Evolutionary conservation across 2,329 filamentous ascomycete genomes (phyloP).

Genomic region (Knufia fluminis): DNA sequence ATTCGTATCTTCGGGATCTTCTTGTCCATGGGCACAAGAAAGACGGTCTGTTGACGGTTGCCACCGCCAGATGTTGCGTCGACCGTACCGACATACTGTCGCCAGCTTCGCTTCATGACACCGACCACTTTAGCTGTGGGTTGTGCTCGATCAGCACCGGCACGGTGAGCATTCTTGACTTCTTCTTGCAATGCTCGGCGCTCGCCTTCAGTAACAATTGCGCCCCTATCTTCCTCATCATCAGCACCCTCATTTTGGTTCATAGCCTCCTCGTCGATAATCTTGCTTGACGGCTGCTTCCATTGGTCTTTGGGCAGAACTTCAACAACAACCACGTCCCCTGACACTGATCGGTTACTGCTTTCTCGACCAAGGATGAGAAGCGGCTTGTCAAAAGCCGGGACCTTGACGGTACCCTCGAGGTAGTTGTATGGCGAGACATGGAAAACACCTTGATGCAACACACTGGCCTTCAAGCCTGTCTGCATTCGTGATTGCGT

Average conservation of each 20-base stretch:
- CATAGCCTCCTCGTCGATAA: slow-evolving; percentile 85
- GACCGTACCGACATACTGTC: slow-evolving; percentile 93
- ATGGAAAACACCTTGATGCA: slow-evolving; percentile 93
- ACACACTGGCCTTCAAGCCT: slow-evolving; percentile 72
- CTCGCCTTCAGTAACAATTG: slow-evolving; percentile 81
- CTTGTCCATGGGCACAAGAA: slow-evolving; percentile 96
- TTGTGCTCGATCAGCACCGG: slow-evolving; percentile 66
- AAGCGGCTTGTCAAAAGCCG: slow-evolving; percentile 80
- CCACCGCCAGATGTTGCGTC: slow-evolving; percentile 79
- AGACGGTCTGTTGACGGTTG: slow-evolving; percentile 81
- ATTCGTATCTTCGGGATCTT: slow-evolving; percentile 92
- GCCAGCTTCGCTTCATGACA: slow-evolving; percentile 90
- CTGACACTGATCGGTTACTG: slow-evolving; percentile 87
- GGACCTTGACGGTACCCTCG: slow-evolving; percentile 82
- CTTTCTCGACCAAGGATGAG: slow-evolving; percentile 87
- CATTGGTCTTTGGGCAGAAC: slow-evolving; percentile 89
- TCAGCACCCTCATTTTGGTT: slow-evolving; percentile 93
- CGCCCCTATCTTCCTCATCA: slow-evolving; percentile 61
- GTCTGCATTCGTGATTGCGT: slow-evolving; percentile 90
- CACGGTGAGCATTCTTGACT: slow-evolving; percentile 74
- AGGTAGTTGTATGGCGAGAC: slow-evolving; percentile 97
- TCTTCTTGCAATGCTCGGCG: slow-evolving; percentile 81
- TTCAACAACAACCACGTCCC: slow-evolving; percentile 87
- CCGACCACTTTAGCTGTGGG: slow-evolving; percentile 90
- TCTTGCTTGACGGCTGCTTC: slow-evolving; percentile 92